Evolutionary conservation across 805 yeast species (phyloP), one percentile per base, ranked within the genome.

Genomic region (Danielia reshetovae): DNA sequence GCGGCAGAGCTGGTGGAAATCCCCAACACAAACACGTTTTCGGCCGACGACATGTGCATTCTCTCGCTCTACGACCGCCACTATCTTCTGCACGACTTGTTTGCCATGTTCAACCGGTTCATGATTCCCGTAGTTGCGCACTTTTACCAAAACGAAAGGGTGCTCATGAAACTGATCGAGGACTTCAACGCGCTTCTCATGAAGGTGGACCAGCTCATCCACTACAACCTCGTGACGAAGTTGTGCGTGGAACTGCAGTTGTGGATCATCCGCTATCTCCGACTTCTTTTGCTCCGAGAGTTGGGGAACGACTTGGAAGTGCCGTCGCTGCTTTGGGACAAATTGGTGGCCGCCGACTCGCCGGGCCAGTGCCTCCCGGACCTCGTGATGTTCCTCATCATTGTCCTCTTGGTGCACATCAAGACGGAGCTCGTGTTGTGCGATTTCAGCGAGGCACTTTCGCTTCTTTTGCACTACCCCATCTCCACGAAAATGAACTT

Each of bases 251-350:
- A 74, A 39, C 63, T 75, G 2, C 73, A 74, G 34, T 59, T 75
- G 27, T 75, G 80, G 80, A 58, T 74, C 17, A 69, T 75, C n/a
- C 48, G 81, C 28, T 75, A 69, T 52, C 62, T 70, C 18, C 52
- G 79, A 17, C 54, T 75, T 23, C 40, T 74, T 3, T 53, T 74
- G 12, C 55, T 68, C 5, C 52, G 81, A 33, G 81, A 75, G 42
- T 49, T 75, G 18, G 77, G 75, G 2, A 43, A 54, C 32, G 57
- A 63, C 18, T 40, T 62, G 31, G 54, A 55, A 16, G 46, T 54
- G 13, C 52, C 68, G 0, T 54, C 66, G 15, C 46, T 55, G 17
- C 47, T 72, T 14, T 75, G 80, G 80, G 80, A 75, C 48, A 70
- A 70, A 37, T 43, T 75, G 15, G 62, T 72, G 10, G 55, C 60